Percentiles rank a stretch among this genome's conserved stretches.
Conservation (phyloP, 2,329 filamentous ascomycete genomes). For the Colletotrichum lini region DNA sequence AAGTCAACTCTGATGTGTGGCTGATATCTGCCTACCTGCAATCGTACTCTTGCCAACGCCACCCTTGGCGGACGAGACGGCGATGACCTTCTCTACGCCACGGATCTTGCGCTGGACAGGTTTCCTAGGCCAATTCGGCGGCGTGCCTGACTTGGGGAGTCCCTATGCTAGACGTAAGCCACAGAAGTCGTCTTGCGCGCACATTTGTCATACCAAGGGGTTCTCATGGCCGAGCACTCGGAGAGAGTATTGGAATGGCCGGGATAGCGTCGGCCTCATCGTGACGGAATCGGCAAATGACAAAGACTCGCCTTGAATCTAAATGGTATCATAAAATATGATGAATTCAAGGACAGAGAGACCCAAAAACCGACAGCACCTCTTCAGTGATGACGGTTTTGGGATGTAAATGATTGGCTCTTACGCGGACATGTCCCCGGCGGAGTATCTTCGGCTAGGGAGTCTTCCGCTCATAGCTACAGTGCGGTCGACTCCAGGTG, state of each 20-base stretch:
- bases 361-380: neutral
- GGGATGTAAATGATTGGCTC: slow-evolving; percentile 27
- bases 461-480: neutral
- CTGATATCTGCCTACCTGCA: slow-evolving; percentile 69
- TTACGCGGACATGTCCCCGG: neutral
- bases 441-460: slow-evolving; percentile 31
- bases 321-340: neutral
- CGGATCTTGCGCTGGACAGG: slow-evolving; percentile 86
- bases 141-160: slow-evolving; percentile 80
- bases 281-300: slow-evolving; percentile 16
- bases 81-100: slow-evolving; percentile 91
- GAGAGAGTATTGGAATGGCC: slow-evolving; percentile 54
- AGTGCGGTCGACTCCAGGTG: neutral
- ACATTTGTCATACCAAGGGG: slow-evolving; percentile 74
- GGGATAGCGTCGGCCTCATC: slow-evolving; percentile 56
- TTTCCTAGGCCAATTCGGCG: slow-evolving; percentile 74
- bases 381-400: neutral
- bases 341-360: neutral
- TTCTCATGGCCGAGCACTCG: slow-evolving; percentile 79
- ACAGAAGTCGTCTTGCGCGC: neutral
- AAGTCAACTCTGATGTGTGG: slow-evolving; percentile 1
- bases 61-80: slow-evolving; percentile 97
- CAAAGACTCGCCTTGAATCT: neutral
- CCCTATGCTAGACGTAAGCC: slow-evolving; percentile 69
- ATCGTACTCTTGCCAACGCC: slow-evolving; percentile 99